Base-by-base conservation (phyloP, 2,329 filamentous ascomycete species). In the Daldinia eschscholtzii region DNA sequence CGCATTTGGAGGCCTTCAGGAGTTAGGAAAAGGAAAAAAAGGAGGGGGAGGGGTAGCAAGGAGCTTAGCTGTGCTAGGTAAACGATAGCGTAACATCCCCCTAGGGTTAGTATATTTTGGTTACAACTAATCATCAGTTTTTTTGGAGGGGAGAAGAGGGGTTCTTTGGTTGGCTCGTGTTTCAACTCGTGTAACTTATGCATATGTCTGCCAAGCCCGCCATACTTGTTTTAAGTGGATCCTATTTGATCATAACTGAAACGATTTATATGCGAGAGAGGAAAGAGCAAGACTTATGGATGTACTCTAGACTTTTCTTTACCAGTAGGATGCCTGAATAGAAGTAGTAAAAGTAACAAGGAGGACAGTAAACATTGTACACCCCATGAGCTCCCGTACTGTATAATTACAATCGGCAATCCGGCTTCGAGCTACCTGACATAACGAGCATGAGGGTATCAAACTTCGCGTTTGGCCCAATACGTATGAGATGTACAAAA, bases 41-140 rank as follows among this genome's bases (percentile, higher is more conserved):
- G 63, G 70, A 72, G 70, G 70, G 70, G 70, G 70, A 72, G 70
- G 70, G 70, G 70, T 68, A 57, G 53, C 41, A 61, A 23, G 20
- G 50, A 70, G 61, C 61, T 62, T 56, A 70, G 62, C 61, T 68
- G 42, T 57, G 33, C 37, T 53, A 52, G 39, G 58, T 61, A 59
- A 65, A 7, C 7, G 33, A 9, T 35, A 35, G 33, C 59, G 59
- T 66, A 23, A 23, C 60, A 44, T n/a, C 59, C 65, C 61, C 65
- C 61, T 33, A 62, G 50, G 53, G 52, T 33, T 42, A 46, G 37
- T 15, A n/a, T 23, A n/a, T 30, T 30, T 30, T 65, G 48, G 57
- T 64, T 64, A 57, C 57, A 66, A 66, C 63, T 23, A 60, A 71
- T 71, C 63, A 42, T 61, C 68, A 35, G 61, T 28, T 39, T 39